phyloP scores from a whole-genome alignment of 139 green algal species.

The Chlorella sp. region DNA sequence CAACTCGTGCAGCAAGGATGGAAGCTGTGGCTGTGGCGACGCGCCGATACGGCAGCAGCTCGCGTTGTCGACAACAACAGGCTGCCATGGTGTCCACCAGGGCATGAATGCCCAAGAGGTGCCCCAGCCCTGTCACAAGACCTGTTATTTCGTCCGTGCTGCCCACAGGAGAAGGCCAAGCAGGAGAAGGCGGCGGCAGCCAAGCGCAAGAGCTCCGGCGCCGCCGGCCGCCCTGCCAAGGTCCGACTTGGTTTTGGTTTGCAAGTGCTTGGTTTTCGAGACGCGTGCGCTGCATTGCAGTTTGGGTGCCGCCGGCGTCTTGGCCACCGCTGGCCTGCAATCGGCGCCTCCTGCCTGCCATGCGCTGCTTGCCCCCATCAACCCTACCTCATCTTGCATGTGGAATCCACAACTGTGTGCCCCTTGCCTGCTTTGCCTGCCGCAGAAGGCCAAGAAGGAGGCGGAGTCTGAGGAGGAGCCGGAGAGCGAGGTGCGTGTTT shows the following conservation, averaged over 20 bases:
- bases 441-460: slow-evolving; percentile 37
- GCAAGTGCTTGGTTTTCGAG: not conserved
- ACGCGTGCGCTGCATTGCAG: not conserved
- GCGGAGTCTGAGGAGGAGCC: not conserved
- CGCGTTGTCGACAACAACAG: too few species aligned
- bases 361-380: not conserved
- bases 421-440: too few species aligned
- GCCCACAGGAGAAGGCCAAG: slow-evolving; percentile 2
- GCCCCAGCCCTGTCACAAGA: too few species aligned
- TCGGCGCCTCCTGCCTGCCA: not conserved
- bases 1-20: too few species aligned
- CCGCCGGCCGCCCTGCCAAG: slow-evolving; percentile 17
- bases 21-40: too few species aligned
- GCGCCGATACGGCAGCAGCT: too few species aligned
- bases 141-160: too few species aligned
- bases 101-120: too few species aligned
- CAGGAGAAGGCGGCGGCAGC: not conserved
- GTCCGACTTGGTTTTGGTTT: not conserved
- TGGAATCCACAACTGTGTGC: too few species aligned
- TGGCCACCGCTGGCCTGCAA: not conserved
- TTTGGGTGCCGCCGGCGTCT: not conserved
- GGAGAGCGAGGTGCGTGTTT: not conserved
- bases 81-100: too few species aligned
- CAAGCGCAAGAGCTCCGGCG: slow-evolving; percentile 34
- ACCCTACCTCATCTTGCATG: not conserved